Evolutionary conservation across 1,284 basidiomycete genomes (phyloP).

Genomic region (Irpex sp.): DNA sequence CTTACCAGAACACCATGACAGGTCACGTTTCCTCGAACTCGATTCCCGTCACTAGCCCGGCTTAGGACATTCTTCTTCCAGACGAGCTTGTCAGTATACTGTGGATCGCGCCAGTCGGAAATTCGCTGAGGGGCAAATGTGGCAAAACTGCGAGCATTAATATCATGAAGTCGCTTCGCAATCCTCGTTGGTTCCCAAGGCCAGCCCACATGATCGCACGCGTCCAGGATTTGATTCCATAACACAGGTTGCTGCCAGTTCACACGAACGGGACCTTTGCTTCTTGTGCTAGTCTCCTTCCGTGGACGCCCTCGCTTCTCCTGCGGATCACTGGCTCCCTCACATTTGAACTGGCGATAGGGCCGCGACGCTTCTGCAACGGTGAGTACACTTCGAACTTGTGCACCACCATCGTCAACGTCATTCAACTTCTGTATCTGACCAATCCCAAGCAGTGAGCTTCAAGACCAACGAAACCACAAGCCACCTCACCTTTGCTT

Average conservation of each 20-base stretch:
- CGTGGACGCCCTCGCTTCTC: background rate
- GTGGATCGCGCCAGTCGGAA: background rate
- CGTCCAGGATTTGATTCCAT: background rate
- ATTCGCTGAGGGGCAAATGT: background rate
- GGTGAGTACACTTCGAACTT: background rate
- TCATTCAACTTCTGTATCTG: background rate
- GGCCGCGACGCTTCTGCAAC: background rate
- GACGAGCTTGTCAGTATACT: background rate
- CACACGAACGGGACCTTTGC: background rate
- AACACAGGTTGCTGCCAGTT: background rate
- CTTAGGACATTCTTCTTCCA: conserved; percentile 3
- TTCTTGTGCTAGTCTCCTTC: background rate
- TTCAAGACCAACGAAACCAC: too few species aligned
- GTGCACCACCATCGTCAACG: background rate
- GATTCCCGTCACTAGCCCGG: background rate
- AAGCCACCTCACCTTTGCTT: too few species aligned
- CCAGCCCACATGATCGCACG: background rate
- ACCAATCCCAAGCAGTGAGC: background rate
- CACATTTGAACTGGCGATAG: background rate
- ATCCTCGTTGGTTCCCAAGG: background rate
- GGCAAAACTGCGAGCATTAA: background rate
- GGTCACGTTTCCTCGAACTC: background rate
- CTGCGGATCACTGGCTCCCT: background rate
- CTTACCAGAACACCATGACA: background rate
- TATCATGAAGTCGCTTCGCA: background rate